Base-by-base conservation (phyloP, 257 asterid species). In the Ilex aquifolium region DNA sequence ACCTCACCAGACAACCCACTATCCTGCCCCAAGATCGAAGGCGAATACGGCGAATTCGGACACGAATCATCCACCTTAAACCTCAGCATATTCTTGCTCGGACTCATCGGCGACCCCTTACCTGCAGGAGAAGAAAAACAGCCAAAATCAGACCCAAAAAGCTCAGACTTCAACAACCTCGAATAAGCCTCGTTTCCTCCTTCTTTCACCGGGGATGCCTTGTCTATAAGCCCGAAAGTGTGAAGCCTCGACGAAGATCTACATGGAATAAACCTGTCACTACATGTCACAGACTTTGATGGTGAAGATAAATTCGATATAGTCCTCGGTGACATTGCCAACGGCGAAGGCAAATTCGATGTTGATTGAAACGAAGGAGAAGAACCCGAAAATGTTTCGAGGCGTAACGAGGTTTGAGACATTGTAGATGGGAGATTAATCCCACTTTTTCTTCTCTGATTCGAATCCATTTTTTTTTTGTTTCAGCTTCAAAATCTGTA, bases 231-330 rank as follows among this genome's bases (percentile, higher is more conserved):
- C 58, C 99, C 99, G 32, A 93, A 93, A 4, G 97, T 83, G 68
- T 90, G 95, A 52, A 93, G 85, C 85, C 99, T 81, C 55, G 99
- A 93, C 32, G 97, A 90, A 29, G 99, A 93, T 69, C 99, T 77
- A 74, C 99, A 93, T 6, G 99, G 99, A 57, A 93, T 93, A 61
- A 93, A 93, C 78, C 99, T 80, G 63, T 93, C 99, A 67, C 97
- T 90, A 70, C 96, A 90, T 52, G 83, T 84, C 42, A 42, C 70
- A 3, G 95, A 77, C 63, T 83, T 85, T 3, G 93, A 85, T 9
- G 91, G 85, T 40, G 90, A 82, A 31, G 97, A 85, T 49, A 93
- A 73, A 67, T 87, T 93, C 55, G 96, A 85, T 27, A 93, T 82
- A 1, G 96, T 83, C 85, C 97, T 74, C 15, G 99, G 99, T 0